These are phyloP conservation scores for Narthecium ossifragum DNA, from an alignment of 106 monocot genomes.

Conservation along the genomic window DNA sequence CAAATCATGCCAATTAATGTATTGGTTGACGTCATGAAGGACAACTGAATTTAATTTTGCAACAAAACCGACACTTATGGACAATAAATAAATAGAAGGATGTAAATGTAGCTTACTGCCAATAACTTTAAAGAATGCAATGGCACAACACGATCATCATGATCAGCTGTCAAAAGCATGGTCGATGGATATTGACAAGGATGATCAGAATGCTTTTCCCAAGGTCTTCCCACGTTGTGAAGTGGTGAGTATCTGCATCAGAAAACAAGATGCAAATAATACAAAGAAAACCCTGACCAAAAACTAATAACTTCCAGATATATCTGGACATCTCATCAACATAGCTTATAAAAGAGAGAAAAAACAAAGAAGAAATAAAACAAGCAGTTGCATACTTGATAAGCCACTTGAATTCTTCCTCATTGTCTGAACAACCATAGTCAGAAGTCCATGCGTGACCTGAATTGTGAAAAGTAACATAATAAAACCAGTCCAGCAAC, in stretches of 20 bases:
- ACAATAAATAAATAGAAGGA: no score
- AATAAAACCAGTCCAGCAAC: no score
- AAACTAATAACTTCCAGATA: conserved; percentile 3
- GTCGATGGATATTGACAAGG: conserved; percentile 82
- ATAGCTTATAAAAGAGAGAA: no score
- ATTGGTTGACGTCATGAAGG: no score
- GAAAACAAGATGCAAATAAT: not conserved
- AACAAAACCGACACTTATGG: no score
- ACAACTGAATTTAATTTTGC: no score
- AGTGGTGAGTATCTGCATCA: conserved; percentile 99
- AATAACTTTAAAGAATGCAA: conserved; percentile 88
- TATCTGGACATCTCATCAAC: not conserved
- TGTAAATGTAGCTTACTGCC: conserved; percentile 95
- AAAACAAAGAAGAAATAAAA: not conserved
- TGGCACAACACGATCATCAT: conserved; percentile 96
- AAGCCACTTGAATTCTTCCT: conserved; percentile 86
- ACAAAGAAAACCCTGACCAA: not conserved
- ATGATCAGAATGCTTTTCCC: conserved; percentile 38
- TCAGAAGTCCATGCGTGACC: conserved; percentile 93
- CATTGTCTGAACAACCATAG: conserved; percentile 87
- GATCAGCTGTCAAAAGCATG: conserved; percentile 91
- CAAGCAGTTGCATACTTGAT: conserved; percentile 56
- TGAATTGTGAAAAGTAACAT: conserved; percentile 11
- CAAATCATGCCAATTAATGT: no score
- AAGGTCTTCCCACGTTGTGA: conserved; percentile 86